Conservation (phyloP, 768 basidiomycete species). For the Psilocybe cubensis region DNA sequence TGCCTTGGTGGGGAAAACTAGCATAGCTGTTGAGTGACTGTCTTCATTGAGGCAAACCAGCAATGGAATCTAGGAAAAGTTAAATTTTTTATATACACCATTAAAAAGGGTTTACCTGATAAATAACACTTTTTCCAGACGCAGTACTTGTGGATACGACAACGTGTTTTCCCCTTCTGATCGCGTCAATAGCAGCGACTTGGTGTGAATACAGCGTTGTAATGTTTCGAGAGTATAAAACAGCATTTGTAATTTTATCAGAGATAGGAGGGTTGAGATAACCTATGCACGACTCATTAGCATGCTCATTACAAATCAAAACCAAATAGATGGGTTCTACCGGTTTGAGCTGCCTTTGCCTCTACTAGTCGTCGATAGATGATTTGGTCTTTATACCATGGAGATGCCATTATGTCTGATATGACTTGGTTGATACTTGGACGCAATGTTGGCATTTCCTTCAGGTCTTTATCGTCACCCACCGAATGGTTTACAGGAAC, state of each 20-base stretch:
- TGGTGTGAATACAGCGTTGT: slow-evolving; percentile 70
- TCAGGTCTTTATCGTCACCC: slow-evolving; percentile 10
- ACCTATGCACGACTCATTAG: too few species aligned
- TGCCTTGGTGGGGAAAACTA: slow-evolving; percentile 90
- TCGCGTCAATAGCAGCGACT: slow-evolving; percentile 68
- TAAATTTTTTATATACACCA: too few species aligned
- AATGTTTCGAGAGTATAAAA: slow-evolving; percentile 64
- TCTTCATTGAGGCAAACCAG: slow-evolving; percentile 69
- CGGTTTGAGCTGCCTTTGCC: slow-evolving; percentile 53
- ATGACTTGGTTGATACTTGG: slow-evolving; percentile 63
- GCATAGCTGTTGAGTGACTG: slow-evolving; percentile 66
- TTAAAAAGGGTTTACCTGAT: slow-evolving; percentile 61
- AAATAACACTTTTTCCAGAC: slow-evolving; percentile 87
- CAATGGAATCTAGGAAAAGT: slow-evolving; percentile 61
- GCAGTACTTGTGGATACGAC: slow-evolving; percentile 92
- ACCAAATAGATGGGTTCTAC: slow-evolving; percentile 35
- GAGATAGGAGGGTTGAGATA: slow-evolving; percentile 62
- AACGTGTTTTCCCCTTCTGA: slow-evolving; percentile 64
- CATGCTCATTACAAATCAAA: slow-evolving; percentile 1
- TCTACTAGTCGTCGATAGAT: slow-evolving; percentile 55
- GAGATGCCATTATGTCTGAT: slow-evolving; percentile 54
- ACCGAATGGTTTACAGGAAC: slow-evolving; percentile 66
- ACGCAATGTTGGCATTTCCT: slow-evolving; percentile 47
- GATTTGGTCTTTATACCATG: slow-evolving; percentile 78
- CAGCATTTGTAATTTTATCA: slow-evolving; percentile 52